These are phyloP conservation scores for Durusdinium trenchii DNA, from an alignment of 73 alveolate genomes.

Conservation along the genomic window DNA sequence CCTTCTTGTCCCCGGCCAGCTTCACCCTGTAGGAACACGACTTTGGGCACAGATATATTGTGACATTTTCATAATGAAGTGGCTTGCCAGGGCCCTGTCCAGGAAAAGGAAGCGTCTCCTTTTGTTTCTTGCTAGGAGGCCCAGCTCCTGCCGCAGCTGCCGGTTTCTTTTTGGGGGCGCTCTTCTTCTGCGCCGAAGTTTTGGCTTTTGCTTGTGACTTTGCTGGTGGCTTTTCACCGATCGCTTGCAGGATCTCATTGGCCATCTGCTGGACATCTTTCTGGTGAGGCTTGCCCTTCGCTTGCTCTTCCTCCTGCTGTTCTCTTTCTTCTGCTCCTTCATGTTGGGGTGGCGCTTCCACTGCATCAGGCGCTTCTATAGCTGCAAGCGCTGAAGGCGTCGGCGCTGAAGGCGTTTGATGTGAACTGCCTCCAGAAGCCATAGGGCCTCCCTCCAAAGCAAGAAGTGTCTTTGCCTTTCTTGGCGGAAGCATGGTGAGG, in stretches of 20 bases:
- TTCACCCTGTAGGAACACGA: constrained; percentile 26
- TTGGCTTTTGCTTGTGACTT: not conserved
- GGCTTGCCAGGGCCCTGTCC: constrained; percentile 16
- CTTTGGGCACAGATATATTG: not conserved
- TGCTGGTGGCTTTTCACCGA: not conserved
- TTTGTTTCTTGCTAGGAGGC: not conserved
- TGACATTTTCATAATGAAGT: not conserved
- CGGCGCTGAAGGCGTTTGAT: not conserved
- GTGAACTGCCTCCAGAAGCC: not conserved
- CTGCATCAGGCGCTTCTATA: not conserved
- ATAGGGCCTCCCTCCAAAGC: not conserved
- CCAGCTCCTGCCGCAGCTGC: not conserved
- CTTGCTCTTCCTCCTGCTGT: not conserved
- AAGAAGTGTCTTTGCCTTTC: not conserved
- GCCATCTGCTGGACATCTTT: constrained; percentile 9
- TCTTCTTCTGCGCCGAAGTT: not conserved
- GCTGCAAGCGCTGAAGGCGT: not conserved
- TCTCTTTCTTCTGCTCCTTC: too few species aligned
- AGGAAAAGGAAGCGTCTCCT: not conserved
- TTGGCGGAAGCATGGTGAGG: constrained; percentile 22
- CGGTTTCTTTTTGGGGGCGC: not conserved
- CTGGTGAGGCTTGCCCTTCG: not conserved
- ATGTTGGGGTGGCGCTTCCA: not conserved
- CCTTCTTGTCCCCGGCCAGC: constrained; percentile 30
- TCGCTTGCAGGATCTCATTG: not conserved